Evolutionary conservation across 768 basidiomycete species (phyloP), one percentile per base, ranked within the genome.

Genomic region (Gymnopilus junonius): DNA sequence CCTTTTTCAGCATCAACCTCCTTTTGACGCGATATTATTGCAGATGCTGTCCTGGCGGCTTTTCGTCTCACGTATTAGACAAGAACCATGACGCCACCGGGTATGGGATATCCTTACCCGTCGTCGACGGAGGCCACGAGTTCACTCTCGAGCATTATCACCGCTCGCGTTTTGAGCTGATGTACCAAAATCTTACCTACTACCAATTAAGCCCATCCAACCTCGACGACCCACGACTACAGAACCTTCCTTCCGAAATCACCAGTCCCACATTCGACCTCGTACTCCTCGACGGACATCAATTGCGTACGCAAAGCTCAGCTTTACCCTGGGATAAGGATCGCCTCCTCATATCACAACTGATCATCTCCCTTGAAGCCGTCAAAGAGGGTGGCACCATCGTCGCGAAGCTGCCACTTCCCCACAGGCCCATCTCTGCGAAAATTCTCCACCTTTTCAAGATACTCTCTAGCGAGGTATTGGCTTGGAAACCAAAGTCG

Each of bases 31-130:
- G 27, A 31, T 20, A n/a, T 21, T 8, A 12, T 29, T 35, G 20
- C 5, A 63, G 62, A 35, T 63, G 62, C 23, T 63, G 56, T 25
- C 62, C 62, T 21, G 57, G 62, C 5, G 57, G 62, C 21, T 63
- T 63, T 53, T 63, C 62, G 17, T 63, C 62, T 8, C 54, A 59
- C 32, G 42, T 63, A 1, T 37, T 63, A 14, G 51, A 42, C 14
- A 58, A 58, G 37, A 51, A 63, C 27, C 23, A 11, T n/a, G 12
- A 2, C 29, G 46, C 62, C 3, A 58, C 10, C 3, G 62, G 62
- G 20, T 20, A 21, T 15, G 62, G 62, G 5, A 46, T 63, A 1
- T 63, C 62, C 7, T 39, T 63, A 4, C 62, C 62, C 6, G 48
- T 54, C 10, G 40, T n/a, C 7, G 62, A 63, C 12, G 62, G 62